Conservation (phyloP, 371 early-diverging fungal genomes). For the Gilbertella persicaria region DNA sequence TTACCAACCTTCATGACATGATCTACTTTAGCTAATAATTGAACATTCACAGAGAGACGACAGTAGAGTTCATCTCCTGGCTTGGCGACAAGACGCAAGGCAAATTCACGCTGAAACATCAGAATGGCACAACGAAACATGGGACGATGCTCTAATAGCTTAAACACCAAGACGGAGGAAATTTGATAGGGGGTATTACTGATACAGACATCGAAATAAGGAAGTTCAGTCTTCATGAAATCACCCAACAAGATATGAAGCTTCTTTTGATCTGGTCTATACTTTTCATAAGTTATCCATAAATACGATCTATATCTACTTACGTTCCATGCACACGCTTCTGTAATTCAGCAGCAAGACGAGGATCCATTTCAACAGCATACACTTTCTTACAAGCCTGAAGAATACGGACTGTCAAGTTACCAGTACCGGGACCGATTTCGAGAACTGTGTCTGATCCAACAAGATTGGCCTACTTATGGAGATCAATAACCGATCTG, state of each 20-base stretch:
- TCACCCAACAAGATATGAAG: constrained; percentile 98
- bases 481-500: background rate
- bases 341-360: constrained; percentile 96
- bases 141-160: constrained; percentile 94
- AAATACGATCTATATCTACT: constrained; percentile 23
- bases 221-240: constrained; percentile 95
- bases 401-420: constrained; percentile 96
- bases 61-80: constrained; percentile 96
- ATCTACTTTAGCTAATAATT: constrained; percentile 94
- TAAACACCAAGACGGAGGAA: constrained; percentile 96
- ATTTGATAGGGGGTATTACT: constrained; percentile 99
- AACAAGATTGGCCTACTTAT: constrained; percentile 78
- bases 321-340: constrained; percentile 97
- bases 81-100: constrained; percentile 94
- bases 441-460: constrained; percentile 97
- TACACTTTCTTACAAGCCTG: constrained; percentile 93
- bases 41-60: constrained; percentile 97
- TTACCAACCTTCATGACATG: constrained; percentile 98
- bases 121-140: constrained; percentile 93
- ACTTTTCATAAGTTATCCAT: background rate
- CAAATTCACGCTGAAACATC: constrained; percentile 99
- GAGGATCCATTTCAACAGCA: constrained; percentile 98
- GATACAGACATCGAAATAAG: constrained; percentile 99
- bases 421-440: constrained; percentile 99
- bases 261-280: constrained; percentile 79